Base-by-base conservation (phyloP, 371 early-diverging fungal genomes). In the Apophysomyces variabilis region DNA sequence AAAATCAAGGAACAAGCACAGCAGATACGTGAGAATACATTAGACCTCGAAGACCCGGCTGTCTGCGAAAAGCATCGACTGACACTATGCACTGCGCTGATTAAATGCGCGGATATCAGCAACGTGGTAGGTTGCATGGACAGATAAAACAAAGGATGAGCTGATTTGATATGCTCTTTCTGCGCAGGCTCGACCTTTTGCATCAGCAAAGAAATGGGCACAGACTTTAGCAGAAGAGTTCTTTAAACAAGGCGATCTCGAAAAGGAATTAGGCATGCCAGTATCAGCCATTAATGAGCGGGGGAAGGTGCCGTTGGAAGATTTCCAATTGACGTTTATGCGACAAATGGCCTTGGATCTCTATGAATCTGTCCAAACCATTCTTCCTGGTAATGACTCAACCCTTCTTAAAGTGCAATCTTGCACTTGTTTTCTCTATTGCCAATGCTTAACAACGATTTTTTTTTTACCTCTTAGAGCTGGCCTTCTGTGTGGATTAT, bases 51-150 rank as follows among this genome's bases (percentile, higher is more conserved):
- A 35, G 68, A 68, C 57, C 45, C 38, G 37, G 26, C 37, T 5
- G 62, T 41, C 4, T 50, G 46, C 8, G 82, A 80, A 38, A 69
- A 76, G 38, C 85, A 86, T 58, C 77, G 83, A 26, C 54, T 81
- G n/a, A 65, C 82, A 54, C 72, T 92, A 12, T 85, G 87, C 13
- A 85, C 86, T 38, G 87, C 87, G 5, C 71, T 93, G 13, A 89
- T 93, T 68, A 93, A 93, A 72, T 92, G 92, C 74, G 89, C 93
- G 1, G 93, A 93, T 60, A 88, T 93, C 61, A 87, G 89, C 64
- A 93, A 93, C 65, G 83, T 80, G 58, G 84, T 82, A 78, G 32
- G 32, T 26, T 26, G 32, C 46, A 83, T 75, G 7, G 7, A 16
- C 58, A 11, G 14, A 7, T 45, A 56, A 7, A 9, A 62, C 47